Evolutionary conservation across 202 grass and related monocot genomes (phyloP).

Genomic region (Alloteropsis angusta): DNA sequence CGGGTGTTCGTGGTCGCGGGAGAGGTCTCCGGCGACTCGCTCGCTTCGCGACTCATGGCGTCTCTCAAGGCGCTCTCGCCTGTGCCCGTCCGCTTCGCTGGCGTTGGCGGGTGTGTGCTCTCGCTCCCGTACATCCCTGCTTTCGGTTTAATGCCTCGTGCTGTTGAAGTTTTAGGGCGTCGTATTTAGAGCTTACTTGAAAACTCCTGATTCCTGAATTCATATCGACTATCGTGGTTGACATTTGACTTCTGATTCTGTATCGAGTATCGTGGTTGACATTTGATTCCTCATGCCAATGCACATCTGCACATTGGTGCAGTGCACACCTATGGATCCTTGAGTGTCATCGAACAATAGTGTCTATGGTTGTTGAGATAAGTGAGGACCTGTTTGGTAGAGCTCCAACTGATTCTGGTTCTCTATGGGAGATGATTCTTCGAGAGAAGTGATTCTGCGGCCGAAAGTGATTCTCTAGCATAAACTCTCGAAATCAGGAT

Average conservation of each 20-base stretch:
- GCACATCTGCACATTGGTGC: neutral
- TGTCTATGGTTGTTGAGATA: neutral
- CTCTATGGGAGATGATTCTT: too few relatives aligned
- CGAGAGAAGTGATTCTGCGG: too few relatives aligned
- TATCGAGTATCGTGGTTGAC: neutral
- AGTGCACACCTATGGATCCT: neutral
- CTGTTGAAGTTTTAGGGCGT: neutral
- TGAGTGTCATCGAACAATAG: neutral
- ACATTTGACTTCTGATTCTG: too few relatives aligned
- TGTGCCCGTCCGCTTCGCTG: conserved; percentile 61
- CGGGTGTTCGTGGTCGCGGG: conserved; percentile 86
- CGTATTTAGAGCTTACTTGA: neutral
- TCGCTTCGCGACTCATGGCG: conserved; percentile 76
- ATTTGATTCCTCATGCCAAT: conserved; percentile 4
- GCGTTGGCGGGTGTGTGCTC: conserved; percentile 67
- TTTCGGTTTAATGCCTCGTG: conserved; percentile 7
- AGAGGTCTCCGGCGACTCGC: conserved; percentile 87
- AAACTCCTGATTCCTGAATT: neutral
- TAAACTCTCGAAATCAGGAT: too few relatives aligned
- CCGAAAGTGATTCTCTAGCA: too few relatives aligned
- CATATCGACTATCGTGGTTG: neutral
- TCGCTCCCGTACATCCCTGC: neutral
- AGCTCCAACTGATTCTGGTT: too few relatives aligned
- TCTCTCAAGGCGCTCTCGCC: conserved; percentile 65
- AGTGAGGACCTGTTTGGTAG: too few relatives aligned